Conservation (phyloP, 116 monocot genomes). For the Cymodocea nodosa region DNA sequence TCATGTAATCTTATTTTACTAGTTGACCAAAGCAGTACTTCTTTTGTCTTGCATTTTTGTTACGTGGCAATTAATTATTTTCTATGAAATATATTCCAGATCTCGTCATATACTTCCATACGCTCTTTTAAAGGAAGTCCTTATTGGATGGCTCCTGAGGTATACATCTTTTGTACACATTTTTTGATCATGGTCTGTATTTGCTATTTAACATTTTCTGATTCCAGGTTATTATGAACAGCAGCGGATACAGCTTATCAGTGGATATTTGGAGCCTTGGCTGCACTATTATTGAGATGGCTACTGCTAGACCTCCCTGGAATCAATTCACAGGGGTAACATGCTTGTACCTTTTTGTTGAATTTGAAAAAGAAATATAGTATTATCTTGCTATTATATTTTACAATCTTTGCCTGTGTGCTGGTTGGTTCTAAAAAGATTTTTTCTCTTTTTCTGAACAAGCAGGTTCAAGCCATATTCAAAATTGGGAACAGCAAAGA, state of each 20-base stretch:
- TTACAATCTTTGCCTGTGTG: not conserved
- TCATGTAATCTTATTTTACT: no score
- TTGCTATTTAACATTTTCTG: not conserved
- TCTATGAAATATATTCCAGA: conserved; percentile 20
- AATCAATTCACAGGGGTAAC: conserved; percentile 75
- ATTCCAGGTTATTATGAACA: conserved; percentile 75
- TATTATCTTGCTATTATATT: not conserved
- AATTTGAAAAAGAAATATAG: not conserved
- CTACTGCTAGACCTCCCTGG: conserved; percentile 95
- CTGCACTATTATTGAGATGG: conserved; percentile 97
- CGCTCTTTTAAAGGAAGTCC: conserved; percentile 98
- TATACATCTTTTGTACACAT: conserved; percentile 8
- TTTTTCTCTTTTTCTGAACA: not conserved
- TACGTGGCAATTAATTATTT: not conserved
- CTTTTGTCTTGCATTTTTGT: not conserved
- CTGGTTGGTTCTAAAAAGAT: not conserved
- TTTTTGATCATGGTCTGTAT: no score
- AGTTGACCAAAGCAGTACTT: no score
- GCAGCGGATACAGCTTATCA: conserved; percentile 59
- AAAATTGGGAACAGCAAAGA: conserved; percentile 95
- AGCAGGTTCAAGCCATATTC: conserved; percentile 91
- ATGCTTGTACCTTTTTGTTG: not conserved
- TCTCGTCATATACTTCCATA: conserved; percentile 62
- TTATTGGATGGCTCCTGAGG: conserved; percentile 99
- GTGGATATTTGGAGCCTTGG: conserved; percentile 99